These are phyloP conservation scores for Oleoguttula mirabilis DNA, from an alignment of 495 filamentous ascomycete genomes.

Conservation along the genomic window DNA sequence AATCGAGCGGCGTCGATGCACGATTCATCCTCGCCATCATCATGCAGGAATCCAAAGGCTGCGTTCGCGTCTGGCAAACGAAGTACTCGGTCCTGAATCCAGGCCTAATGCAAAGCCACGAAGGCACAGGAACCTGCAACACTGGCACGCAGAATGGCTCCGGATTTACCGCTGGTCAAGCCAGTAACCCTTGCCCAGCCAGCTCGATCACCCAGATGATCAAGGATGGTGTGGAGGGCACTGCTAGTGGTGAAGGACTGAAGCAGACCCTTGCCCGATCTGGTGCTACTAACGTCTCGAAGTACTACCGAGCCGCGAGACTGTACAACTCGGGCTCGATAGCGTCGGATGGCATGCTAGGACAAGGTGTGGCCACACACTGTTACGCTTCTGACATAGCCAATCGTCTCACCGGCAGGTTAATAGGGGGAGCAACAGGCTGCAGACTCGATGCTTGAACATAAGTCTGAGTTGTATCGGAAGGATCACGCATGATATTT, in stretches of 20 bases:
- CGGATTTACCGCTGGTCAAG: slow-evolving; percentile 13
- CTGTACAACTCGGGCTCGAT: slow-evolving; percentile 18
- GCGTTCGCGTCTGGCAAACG: slow-evolving; percentile 34
- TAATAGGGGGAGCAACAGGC: too few species aligned
- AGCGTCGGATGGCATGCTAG: slow-evolving; percentile 2
- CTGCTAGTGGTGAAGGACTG: slow-evolving; percentile 10
- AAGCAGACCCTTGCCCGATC: slow-evolving; percentile 8
- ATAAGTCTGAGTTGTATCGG: too few species aligned
- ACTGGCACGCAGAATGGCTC: neutral
- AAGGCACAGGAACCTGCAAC: slow-evolving; percentile 12
- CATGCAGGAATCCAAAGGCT: slow-evolving; percentile 19
- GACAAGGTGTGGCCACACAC: slow-evolving; percentile 23
- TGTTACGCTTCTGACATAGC: slow-evolving; percentile 19
- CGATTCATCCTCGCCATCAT: slow-evolving; percentile 19
- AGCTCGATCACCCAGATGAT: slow-evolving; percentile 17
- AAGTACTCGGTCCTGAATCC: slow-evolving; percentile 37
- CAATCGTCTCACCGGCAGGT: too few species aligned
- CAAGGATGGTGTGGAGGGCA: slow-evolving; percentile 14
- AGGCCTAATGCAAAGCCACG: slow-evolving; percentile 39
- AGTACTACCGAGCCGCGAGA: slow-evolving; percentile 13
- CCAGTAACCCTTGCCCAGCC: slow-evolving; percentile 34
- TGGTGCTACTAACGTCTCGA: slow-evolving; percentile 6
- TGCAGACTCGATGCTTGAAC: too few species aligned
- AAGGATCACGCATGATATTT: too few species aligned
- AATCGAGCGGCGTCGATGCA: slow-evolving; percentile 8